Conservation (phyloP, 768 basidiomycete species). For the Boletus coccyginus region DNA sequence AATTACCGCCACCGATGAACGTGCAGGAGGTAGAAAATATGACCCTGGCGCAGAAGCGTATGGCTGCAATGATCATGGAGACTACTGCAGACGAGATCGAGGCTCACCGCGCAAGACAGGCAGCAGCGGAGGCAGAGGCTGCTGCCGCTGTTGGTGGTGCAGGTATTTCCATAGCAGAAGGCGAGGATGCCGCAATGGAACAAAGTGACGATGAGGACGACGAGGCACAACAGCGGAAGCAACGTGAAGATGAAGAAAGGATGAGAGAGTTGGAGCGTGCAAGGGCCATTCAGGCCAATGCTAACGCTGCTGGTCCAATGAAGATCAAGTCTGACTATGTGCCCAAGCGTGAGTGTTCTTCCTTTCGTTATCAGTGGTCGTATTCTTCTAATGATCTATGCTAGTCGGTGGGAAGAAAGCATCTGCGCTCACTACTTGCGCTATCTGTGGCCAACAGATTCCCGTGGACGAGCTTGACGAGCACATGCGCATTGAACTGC, state of each 20-base stretch:
- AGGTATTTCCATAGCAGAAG: slow-evolving; percentile 43
- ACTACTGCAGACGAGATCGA: slow-evolving; percentile 86
- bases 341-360: slow-evolving; percentile 70
- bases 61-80: slow-evolving; percentile 99
- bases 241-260: slow-evolving; percentile 67
- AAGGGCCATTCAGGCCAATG: slow-evolving; percentile 75
- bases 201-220: slow-evolving; percentile 85
- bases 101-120: slow-evolving; percentile 75
- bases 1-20: slow-evolving; percentile 95
- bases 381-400: slow-evolving; percentile 7
- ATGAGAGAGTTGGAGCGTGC: slow-evolving; percentile 72
- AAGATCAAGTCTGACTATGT: slow-evolving; percentile 97
- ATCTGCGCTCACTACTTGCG: slow-evolving; percentile 78
- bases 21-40: slow-evolving; percentile 93
- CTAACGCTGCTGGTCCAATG: slow-evolving; percentile 77
- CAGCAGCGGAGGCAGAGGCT: slow-evolving; percentile 82
- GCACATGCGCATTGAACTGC: slow-evolving; percentile 96
- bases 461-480: slow-evolving; percentile 94
- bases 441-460: slow-evolving; percentile 94
- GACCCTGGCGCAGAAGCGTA: slow-evolving; percentile 95
- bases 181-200: slow-evolving; percentile 68
- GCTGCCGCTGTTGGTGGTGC: slow-evolving; percentile 73
- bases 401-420: slow-evolving; percentile 65
- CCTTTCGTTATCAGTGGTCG: not conserved
- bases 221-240: slow-evolving; percentile 54